Evolutionary conservation across 305 asterid species (phyloP).

Genomic region (Lippia alba): DNA sequence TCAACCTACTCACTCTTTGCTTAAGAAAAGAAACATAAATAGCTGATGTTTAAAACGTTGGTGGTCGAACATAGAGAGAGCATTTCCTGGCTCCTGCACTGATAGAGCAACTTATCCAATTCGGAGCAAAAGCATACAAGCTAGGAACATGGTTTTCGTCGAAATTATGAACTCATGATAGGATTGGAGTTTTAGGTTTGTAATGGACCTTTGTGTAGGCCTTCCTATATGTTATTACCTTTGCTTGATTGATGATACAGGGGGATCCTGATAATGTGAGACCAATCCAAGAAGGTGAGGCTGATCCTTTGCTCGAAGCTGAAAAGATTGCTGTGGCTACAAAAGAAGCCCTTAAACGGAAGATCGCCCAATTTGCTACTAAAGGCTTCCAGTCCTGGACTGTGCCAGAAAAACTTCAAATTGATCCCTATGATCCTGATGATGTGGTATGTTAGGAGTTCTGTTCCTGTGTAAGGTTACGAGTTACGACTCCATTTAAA

Average conservation of each 20-base stretch:
- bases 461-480: conserved; percentile 16
- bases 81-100: not conserved
- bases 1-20: too few species aligned
- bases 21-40: not conserved
- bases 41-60: not conserved
- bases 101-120: not conserved
- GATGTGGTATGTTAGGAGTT: conserved; percentile 81
- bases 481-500: conserved; percentile 12
- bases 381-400: conserved; percentile 74
- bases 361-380: conserved; percentile 86
- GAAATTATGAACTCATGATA: too few species aligned
- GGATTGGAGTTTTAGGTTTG: conserved; percentile 16
- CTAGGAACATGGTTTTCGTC: not conserved
- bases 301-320: conserved; percentile 85
- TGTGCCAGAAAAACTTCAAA: conserved; percentile 86
- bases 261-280: conserved; percentile 94
- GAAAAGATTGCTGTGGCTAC: conserved; percentile 93
- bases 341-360: conserved; percentile 93
- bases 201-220: not conserved
- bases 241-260: conserved; percentile 52
- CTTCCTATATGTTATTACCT: not conserved
- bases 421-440: conserved; percentile 91
- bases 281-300: conserved; percentile 61
- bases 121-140: not conserved
- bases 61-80: too few species aligned